Evolutionary conservation across 2,329 filamentous ascomycete genomes (phyloP), one percentile per base, ranked within the genome.

Genomic region (Chrysosporium queenslandicum): DNA sequence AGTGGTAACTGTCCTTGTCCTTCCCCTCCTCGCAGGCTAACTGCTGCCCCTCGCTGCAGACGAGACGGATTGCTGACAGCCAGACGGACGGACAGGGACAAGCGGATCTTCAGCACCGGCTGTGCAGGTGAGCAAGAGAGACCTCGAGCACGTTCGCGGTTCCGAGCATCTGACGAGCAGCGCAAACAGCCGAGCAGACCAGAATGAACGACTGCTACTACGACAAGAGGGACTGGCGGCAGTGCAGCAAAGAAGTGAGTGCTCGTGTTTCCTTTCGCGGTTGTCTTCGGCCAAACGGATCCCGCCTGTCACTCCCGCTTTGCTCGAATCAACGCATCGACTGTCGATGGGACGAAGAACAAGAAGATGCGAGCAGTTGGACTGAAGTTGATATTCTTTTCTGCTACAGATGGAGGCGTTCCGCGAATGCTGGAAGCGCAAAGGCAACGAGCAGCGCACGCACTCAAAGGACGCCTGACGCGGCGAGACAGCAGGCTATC

Each of bases 131-230:
- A 65, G 73, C 11, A 46, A 23, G 54, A 45, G 16, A 25, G 6
- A 25, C 39, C 7, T 9, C 7, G 8, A 14, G 20, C n/a, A n/a
- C n/a, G n/a, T n/a, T n/a, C n/a, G n/a, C n/a, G n/a, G n/a, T n/a
- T n/a, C n/a, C 23, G 12, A 49, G 16, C 27, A 40, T 46, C 36
- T 49, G 37, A 49, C 45, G 30, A 25, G 25, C 29, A 39, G 23
- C 5, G 27, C 46, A 2, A 32, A 42, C 59, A 96, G 91, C 81
- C 20, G 91, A 97, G 65, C 95, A 97, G 64, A 74, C 79, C 50
- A 90, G 82, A 64, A 79, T 98, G 82, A 96, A 89, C 32, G 87
- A 97, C 68, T 98, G 92, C 71, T 95, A 94, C 69, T 95, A 81
- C 65, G 88, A 91, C 52, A 95, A 90, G 77, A 95, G 90, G 67